Percentiles rank a stretch among this genome's conserved stretches.
Conservation (phyloP, 495 filamentous ascomycete species). For the Entonaema liquescens region DNA sequence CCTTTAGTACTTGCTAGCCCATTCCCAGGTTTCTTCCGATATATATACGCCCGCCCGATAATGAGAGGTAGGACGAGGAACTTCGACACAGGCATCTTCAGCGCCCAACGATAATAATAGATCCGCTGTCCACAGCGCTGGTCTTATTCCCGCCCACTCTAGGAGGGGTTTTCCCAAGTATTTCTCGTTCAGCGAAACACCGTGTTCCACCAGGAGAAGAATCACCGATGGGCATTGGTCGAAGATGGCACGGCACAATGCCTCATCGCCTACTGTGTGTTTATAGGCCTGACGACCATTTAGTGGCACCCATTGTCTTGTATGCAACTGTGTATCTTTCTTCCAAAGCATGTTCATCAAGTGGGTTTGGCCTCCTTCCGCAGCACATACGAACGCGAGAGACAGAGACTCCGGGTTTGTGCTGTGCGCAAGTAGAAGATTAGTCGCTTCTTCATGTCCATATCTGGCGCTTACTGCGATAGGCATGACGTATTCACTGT, state of each 20-base stretch:
- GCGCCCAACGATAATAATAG: neutral
- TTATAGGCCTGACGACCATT: neutral
- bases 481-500: neutral
- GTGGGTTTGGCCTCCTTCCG: neutral
- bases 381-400: neutral
- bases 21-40: neutral
- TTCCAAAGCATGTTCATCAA: neutral
- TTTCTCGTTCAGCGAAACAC: constrained; percentile 1
- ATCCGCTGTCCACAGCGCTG: neutral
- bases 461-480: neutral
- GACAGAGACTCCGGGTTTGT: neutral
- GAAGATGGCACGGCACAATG: neutral
- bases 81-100: too few relatives aligned
- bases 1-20: neutral
- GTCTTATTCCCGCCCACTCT: neutral
- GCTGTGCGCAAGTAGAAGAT: neutral
- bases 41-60: neutral
- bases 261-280: neutral
- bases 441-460: constrained; percentile 8
- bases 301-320: neutral
- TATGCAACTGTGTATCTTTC: neutral
- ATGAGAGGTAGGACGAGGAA: too few relatives aligned
- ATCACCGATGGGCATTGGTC: neutral
- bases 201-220: neutral
- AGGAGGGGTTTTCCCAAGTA: neutral